Percentiles rank a stretch among this genome's conserved stretches.
Conservation (phyloP, 257 asterid genomes). For the Nicotiana tomentosiformis region DNA sequence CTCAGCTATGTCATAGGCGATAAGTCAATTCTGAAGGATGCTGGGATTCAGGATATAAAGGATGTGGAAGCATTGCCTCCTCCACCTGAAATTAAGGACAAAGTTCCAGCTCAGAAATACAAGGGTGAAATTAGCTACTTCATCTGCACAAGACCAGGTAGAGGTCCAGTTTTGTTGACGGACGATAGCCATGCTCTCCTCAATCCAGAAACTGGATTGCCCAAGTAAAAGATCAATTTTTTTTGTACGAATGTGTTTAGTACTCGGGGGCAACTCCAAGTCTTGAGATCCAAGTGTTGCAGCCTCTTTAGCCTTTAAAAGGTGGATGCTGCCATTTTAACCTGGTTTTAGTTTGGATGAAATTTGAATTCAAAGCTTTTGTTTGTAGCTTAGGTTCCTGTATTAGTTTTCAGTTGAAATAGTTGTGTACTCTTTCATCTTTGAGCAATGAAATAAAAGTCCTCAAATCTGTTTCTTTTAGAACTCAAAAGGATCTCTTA, state of each 20-base stretch:
- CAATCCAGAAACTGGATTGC: conserved; percentile 65
- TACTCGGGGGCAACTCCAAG: conserved; percentile 7
- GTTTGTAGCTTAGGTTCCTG: not conserved
- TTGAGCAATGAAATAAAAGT: not conserved
- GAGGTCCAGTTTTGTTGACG: conserved; percentile 72
- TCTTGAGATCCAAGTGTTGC: conserved; percentile 9
- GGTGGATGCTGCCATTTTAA: not conserved
- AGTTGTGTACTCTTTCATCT: not conserved
- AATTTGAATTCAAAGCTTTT: not conserved
- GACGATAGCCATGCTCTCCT: conserved; percentile 71
- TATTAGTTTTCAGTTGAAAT: not conserved
- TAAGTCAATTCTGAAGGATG: conserved; percentile 75
- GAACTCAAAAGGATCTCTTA: too few species aligned
- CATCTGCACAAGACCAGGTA: conserved; percentile 53
- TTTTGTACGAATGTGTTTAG: not conserved
- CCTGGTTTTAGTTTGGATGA: not conserved
- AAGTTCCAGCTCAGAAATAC: conserved; percentile 36
- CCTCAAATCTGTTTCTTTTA: not conserved
- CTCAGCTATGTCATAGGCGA: conserved; percentile 89
- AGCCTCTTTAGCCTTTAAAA: not conserved
- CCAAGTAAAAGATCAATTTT: conserved; percentile 37
- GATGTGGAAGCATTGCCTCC: conserved; percentile 66
- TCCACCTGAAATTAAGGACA: conserved; percentile 78
- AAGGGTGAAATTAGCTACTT: conserved; percentile 90
- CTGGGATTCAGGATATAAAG: conserved; percentile 60